phyloP scores from a whole-genome alignment of 2,329 filamentous ascomycete species.

The Aspergillus vadensis region DNA sequence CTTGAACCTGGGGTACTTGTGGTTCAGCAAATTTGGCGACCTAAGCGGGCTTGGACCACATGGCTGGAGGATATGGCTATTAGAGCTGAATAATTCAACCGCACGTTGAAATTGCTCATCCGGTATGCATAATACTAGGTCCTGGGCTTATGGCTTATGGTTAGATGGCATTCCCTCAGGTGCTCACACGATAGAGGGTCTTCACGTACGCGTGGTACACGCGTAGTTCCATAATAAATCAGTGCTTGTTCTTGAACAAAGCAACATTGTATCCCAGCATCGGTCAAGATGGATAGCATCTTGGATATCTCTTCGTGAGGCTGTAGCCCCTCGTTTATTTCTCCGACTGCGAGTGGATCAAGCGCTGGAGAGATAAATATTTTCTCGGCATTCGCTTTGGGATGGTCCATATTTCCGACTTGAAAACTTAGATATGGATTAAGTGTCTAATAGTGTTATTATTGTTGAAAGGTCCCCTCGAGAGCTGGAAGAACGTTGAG shows the following conservation, averaged over 20 bases:
- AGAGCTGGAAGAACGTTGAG: too few species aligned
- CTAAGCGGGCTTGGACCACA: conserved; percentile 15
- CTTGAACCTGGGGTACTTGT: conserved; percentile 22
- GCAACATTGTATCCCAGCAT: conserved; percentile 15
- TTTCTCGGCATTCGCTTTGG: neutral
- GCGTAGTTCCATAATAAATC: conserved; percentile 19
- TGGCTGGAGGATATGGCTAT: conserved; percentile 16
- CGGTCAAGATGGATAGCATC: conserved; percentile 13
- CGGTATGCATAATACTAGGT: conserved; percentile 16
- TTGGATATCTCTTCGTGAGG: conserved; percentile 11
- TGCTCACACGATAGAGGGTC: conserved; percentile 1
- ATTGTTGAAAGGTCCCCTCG: too few species aligned
- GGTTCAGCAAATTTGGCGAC: conserved; percentile 9
- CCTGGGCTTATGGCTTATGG: conserved; percentile 1
- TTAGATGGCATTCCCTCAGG: neutral
- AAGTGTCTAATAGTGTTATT: too few species aligned
- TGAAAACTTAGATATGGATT: too few species aligned
- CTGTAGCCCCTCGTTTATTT: neutral
- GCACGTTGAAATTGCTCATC: conserved; percentile 16
- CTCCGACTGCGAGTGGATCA: neutral
- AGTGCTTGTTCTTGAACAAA: conserved; percentile 17
- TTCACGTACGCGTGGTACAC: conserved; percentile 10
- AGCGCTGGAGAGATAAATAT: neutral
- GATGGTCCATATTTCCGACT: neutral
- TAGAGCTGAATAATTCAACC: conserved; percentile 13